Percentiles rank a stretch among this genome's conserved stretches.
These are phyloP conservation scores for Candida verbasci DNA, from an alignment of 805 yeast genomes.

Conservation along the genomic window DNA sequence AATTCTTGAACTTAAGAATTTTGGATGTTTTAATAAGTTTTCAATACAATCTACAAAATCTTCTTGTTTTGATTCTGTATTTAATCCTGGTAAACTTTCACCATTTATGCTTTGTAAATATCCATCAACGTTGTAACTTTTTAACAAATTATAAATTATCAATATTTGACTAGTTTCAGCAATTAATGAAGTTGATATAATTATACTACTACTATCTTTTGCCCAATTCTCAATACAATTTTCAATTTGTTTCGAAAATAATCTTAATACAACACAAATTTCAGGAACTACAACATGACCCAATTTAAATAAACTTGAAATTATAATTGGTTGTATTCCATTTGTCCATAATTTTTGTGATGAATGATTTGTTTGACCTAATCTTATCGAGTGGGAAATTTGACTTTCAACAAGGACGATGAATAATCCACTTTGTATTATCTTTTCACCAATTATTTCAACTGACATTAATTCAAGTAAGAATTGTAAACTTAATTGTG, in stretches of 20 bases:
- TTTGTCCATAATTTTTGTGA: slow-evolving; percentile 76
- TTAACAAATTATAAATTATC: slow-evolving; percentile 56
- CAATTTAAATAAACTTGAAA: slow-evolving; percentile 55
- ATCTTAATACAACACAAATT: slow-evolving; percentile 54
- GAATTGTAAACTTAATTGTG: slow-evolving; percentile 65
- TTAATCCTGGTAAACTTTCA: slow-evolving; percentile 53
- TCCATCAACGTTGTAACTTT: slow-evolving; percentile 48
- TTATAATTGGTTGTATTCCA: slow-evolving; percentile 67
- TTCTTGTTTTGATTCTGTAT: slow-evolving; percentile 53
- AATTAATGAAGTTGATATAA: slow-evolving; percentile 31
- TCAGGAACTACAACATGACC: slow-evolving; percentile 66
- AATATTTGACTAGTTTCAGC: slow-evolving; percentile 55
- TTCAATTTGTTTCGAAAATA: slow-evolving; percentile 63
- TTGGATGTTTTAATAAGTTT: slow-evolving; percentile 81
- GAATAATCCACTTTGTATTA: slow-evolving; percentile 58
- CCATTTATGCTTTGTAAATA: slow-evolving; percentile 24
- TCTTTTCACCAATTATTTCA: slow-evolving; percentile 59
- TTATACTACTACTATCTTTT: slow-evolving; percentile 43
- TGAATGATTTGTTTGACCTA: slow-evolving; percentile 51
- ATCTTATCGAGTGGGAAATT: slow-evolving; percentile 60
- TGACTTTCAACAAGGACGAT: slow-evolving; percentile 72
- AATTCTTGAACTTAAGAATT: slow-evolving; percentile 67
- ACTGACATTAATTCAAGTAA: slow-evolving; percentile 64
- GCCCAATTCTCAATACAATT: slow-evolving; percentile 68
- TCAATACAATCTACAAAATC: slow-evolving; percentile 58